Evolutionary conservation across 345 rosid species (phyloP), one percentile per base, ranked within the genome.

Genomic region (Citrus maxima): DNA sequence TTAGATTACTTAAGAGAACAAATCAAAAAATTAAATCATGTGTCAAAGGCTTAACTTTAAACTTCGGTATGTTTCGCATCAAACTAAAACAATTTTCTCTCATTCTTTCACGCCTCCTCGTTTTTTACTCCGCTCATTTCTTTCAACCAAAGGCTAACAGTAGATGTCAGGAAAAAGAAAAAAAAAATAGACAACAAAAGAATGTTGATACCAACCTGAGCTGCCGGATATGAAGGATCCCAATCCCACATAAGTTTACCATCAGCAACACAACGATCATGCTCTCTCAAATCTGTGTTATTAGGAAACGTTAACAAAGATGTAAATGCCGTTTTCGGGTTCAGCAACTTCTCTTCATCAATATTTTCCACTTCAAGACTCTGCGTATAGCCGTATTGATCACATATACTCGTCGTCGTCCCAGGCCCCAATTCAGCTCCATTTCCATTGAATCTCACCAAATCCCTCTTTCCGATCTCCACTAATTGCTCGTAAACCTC

Each of bases 181-280:
- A 70, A 37, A 24, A 2, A 72, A 30, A 1, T 28, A 73, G 56
- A 51, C 55, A 40, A 70, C 19, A 30, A 42, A 34, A 14, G 55
- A 46, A 25, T 30, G 35, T 66, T 34, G 21, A 65, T 8, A 35
- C 67, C 49, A 67, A 82, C 85, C 82, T 72, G 80, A 72, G 85
- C 35, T 22, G 35, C 78, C 42, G 67, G 61, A 67, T 35, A 27
- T 18, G 68, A 46, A 54, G 78, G 38, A 67, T 51, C 67, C 68
- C 71, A 73, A 25, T 73, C 71, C 82, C 85, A 67, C 49, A 76
- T n/a, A 62, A 79, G 77, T 76, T 59, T 75, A 7, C 67, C 76
- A 2, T 76, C 82, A 59, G 51, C 66, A 56, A n/a, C 73, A 42
- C 35, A 35, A 22, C 51, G n/a, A 38, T 35, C 69, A 34, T 14